Evolutionary conservation across 352 stramenopile species (phyloP).

Genomic region (Nannochloropsis limnetica): DNA sequence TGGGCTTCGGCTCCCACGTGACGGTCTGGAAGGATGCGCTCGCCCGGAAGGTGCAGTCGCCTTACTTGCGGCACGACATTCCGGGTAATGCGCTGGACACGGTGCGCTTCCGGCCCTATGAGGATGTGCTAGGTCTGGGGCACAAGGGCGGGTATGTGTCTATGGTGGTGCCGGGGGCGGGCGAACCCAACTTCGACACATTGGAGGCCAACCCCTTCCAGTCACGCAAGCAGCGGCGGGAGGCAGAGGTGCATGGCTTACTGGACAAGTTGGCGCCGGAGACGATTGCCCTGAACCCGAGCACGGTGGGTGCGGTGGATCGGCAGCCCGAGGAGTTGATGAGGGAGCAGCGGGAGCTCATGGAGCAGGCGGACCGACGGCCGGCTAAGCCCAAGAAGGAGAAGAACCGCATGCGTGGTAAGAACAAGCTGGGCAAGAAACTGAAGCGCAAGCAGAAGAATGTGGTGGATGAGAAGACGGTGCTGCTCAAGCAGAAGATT

Average conservation of each 20-base stretch:
- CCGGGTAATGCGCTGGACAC: slow-evolving; percentile 60
- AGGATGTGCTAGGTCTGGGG: slow-evolving; percentile 91
- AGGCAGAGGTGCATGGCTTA: slow-evolving; percentile 86
- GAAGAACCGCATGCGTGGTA: slow-evolving; percentile 92
- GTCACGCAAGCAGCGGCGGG: slow-evolving; percentile 85
- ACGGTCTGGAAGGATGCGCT: slow-evolving; percentile 65
- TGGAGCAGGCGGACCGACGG: slow-evolving; percentile 53
- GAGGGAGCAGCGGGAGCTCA: slow-evolving; percentile 55
- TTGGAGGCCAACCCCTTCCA: slow-evolving; percentile 95
- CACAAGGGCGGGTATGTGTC: slow-evolving; percentile 70
- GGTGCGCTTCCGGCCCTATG: slow-evolving; percentile 89
- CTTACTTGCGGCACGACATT: slow-evolving; percentile 80
- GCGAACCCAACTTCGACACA: slow-evolving; percentile 95
- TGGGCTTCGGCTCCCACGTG: slow-evolving; percentile 75
- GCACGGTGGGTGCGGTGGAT: slow-evolving; percentile 80
- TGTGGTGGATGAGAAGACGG: slow-evolving; percentile 85
- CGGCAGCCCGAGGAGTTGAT: slow-evolving; percentile 72
- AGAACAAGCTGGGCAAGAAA: slow-evolving; percentile 89
- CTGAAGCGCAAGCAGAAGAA: slow-evolving; percentile 94
- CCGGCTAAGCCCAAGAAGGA: slow-evolving; percentile 67
- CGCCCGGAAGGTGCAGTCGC: slow-evolving; percentile 61
- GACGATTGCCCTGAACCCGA: slow-evolving; percentile 94
- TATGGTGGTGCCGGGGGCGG: slow-evolving; percentile 86
- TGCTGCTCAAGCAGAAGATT: slow-evolving; percentile 75
- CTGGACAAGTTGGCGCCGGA: slow-evolving; percentile 94